These are phyloP conservation scores for Thinopyrum elongatum DNA, from an alignment of 176 grass and related monocot genomes.

Conservation along the genomic window DNA sequence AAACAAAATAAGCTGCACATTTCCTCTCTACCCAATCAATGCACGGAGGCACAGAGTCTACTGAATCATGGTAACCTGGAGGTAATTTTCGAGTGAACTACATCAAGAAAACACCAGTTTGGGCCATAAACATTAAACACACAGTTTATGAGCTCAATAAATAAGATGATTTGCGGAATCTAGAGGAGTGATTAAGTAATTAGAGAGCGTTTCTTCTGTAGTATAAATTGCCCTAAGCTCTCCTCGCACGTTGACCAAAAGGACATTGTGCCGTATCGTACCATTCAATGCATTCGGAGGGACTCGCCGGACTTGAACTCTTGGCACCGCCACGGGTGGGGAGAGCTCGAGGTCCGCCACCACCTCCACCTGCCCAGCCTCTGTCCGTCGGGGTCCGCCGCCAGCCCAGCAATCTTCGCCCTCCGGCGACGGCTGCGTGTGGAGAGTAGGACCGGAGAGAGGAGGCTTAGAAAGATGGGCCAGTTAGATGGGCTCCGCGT, in stretches of 20 bases:
- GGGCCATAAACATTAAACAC: no score
- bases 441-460: not conserved
- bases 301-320: not conserved
- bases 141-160: not conserved
- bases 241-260: not conserved
- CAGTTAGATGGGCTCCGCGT: not conserved
- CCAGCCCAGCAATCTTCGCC: not conserved
- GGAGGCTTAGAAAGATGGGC: not conserved
- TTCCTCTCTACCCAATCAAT: not conserved
- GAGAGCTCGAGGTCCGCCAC: conserved; percentile 34
- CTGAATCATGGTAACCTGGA: not conserved
- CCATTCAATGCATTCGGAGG: conserved; percentile 11
- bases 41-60: no score
- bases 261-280: not conserved
- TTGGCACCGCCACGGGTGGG: not conserved
- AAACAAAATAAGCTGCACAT: not conserved
- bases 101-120: not conserved
- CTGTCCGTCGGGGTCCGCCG: not conserved
- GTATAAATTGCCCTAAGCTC: not conserved
- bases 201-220: not conserved
- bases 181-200: not conserved
- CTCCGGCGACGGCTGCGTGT: not conserved
- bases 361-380: conserved; percentile 38
- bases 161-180: not conserved
- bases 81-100: not conserved